These are phyloP conservation scores for Arthrobotrys musiformis DNA, from an alignment of 2,329 filamentous ascomycete species.

Conservation along the genomic window DNA sequence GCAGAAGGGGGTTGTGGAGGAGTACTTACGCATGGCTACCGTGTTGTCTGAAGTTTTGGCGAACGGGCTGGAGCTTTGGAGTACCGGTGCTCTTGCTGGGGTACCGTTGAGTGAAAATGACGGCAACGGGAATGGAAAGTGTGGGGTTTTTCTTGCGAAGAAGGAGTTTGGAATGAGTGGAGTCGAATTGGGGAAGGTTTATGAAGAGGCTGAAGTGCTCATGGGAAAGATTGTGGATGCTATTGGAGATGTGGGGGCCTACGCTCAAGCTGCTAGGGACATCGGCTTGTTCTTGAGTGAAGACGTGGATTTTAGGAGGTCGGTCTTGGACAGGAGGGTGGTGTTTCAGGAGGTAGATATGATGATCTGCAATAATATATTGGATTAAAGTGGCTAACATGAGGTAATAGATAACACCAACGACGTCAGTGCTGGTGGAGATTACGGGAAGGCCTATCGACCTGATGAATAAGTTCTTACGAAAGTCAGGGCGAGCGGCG, in stretches of 20 bases:
- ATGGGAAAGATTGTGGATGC: constrained; percentile 25
- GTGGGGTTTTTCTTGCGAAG: constrained; percentile 31
- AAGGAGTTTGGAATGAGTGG: constrained; percentile 9
- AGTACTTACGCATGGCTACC: not conserved
- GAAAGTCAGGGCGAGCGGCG: not conserved
- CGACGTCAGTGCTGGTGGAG: not conserved
- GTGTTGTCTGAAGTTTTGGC: not conserved
- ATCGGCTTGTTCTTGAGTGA: not conserved
- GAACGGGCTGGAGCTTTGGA: constrained; percentile 26
- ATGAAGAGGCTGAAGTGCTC: constrained; percentile 26
- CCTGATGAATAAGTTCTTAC: constrained; percentile 18
- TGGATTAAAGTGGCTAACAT: not conserved
- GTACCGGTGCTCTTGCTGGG: not conserved
- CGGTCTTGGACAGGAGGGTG: not conserved
- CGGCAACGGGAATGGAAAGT: not conserved
- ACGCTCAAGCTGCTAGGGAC: constrained; percentile 2
- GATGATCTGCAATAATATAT: not conserved
- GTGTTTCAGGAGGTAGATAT: constrained; percentile 29
- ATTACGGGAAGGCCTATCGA: constrained; percentile 22
- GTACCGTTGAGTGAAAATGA: not conserved
- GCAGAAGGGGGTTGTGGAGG: not conserved
- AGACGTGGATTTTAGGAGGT: constrained; percentile 21
- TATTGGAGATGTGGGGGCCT: constrained; percentile 1
- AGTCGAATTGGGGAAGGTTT: constrained; percentile 1
- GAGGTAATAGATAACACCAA: not conserved